Percentiles rank a stretch among this genome's conserved stretches.
Evolutionary conservation across 2,329 filamentous ascomycete species (phyloP).

Genomic region (Chrysoporthe cubensis): DNA sequence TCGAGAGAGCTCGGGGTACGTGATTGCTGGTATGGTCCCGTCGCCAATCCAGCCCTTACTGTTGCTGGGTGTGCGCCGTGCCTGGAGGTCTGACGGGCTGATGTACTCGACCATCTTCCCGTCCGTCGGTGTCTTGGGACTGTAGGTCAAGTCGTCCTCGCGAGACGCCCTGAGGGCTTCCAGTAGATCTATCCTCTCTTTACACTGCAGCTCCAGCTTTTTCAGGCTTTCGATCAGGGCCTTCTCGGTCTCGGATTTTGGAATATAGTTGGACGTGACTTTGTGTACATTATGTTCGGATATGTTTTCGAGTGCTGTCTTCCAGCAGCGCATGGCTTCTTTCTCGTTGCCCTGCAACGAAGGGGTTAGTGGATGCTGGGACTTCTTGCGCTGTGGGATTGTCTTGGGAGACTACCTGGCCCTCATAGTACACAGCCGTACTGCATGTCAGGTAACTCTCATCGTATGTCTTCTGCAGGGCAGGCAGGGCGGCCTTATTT

Average conservation of each 20-base stretch:
- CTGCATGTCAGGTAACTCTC: slow-evolving; percentile 94
- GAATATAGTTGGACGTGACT: slow-evolving; percentile 68
- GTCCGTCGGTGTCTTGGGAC: slow-evolving; percentile 30
- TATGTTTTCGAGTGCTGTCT: slow-evolving; percentile 83
- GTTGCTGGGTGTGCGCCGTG: slow-evolving; percentile 23
- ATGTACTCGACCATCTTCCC: slow-evolving; percentile 26
- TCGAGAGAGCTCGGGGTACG: slow-evolving; percentile 80
- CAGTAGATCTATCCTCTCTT: slow-evolving; percentile 87
- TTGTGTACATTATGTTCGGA: slow-evolving; percentile 82
- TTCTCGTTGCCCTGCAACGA: slow-evolving; percentile 76
- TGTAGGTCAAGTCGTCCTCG: slow-evolving; percentile 43
- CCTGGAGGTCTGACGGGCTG: slow-evolving; percentile 29
- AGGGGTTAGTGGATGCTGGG: slow-evolving; percentile 11
- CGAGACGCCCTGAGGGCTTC: slow-evolving; percentile 76
- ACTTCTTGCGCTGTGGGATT: not conserved
- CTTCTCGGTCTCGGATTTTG: slow-evolving; percentile 81
- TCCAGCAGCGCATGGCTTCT: slow-evolving; percentile 91
- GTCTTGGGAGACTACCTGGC: slow-evolving; percentile 65
- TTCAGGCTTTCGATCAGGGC: slow-evolving; percentile 80
- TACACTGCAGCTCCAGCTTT: slow-evolving; percentile 87
- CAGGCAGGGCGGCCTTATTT: slow-evolving; percentile 60
- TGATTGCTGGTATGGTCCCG: slow-evolving; percentile 80
- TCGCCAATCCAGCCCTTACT: slow-evolving; percentile 71
- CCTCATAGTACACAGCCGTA: slow-evolving; percentile 94
- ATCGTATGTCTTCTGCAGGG: slow-evolving; percentile 96